Evolutionary conservation across 139 green algal species (phyloP), one percentile per base, ranked within the genome.

Genomic region (Coccomyxa sp.): DNA sequence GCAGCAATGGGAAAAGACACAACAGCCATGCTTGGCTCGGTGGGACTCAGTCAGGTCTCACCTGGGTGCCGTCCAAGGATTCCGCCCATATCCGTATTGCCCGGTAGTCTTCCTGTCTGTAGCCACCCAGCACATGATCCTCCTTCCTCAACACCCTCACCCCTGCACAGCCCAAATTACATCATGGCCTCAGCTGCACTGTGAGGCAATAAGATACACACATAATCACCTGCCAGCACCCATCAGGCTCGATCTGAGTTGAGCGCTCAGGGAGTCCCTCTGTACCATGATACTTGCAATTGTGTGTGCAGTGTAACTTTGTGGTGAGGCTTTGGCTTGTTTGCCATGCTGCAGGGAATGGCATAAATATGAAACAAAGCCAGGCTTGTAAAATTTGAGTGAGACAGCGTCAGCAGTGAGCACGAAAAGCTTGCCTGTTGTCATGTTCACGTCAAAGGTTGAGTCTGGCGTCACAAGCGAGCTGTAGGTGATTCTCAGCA

Each of bases 401-500:
- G 4, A 31, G 18, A 64, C 50, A 64, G 5, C 18, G 27, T 18
- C 50, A 58, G 44, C 44, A 64, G 50, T 64, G 27, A 18, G 2
- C 2, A 64, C 50, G 1, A 64, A 64, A 64, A 64, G 4, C 1
- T 12, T 74, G 50, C 83, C 81, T 7, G 84, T 95, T 36, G 24
- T 69, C 87, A 97, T 91, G 87, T 97, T 86, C 77, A 88, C 80
- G 80, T 97, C 92, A 34, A 97, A 91, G 31, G 76, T 85, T 10
- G 90, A 92, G 55, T 76, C 68, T n/a, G 95, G 95, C 0, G 91
- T 96, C 54, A 88, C 89, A 33, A 97, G 88, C 3, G 87, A 94
- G 73, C 82, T 90, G 89, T 97, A 97, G 22, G 77, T 71, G 58
- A 97, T 41, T 24, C 92, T 86, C 70, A 97, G 80, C 33, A 98